A percentile compares a stretch with the other conserved stretches of the same genome.
These are phyloP conservation scores for Chlorella sp. DNA, from an alignment of 139 green algal genomes.

Conservation along the genomic window DNA sequence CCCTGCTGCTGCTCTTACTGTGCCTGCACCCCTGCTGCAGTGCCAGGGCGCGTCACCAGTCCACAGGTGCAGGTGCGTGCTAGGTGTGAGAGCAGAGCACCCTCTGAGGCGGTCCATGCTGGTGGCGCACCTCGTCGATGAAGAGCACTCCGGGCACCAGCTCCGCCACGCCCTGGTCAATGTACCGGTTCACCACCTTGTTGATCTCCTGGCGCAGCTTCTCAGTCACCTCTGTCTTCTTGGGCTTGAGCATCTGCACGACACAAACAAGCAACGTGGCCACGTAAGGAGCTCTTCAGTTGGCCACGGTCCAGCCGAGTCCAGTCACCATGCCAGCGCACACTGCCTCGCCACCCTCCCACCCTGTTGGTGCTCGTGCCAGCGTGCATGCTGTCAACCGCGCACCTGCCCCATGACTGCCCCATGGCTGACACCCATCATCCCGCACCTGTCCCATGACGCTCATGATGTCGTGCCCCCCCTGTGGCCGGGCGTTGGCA, in stretches of 20 bases:
- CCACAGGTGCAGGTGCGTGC: too few relatives aligned
- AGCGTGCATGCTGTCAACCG: too few relatives aligned
- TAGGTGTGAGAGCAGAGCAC: too few relatives aligned
- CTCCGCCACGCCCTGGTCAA: slow-evolving; percentile 57
- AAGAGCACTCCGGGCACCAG: slow-evolving; percentile 98
- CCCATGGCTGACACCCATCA: not conserved
- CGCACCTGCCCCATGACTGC: not conserved
- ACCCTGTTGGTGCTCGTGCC: too few relatives aligned
- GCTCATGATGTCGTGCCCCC: slow-evolving; percentile 87
- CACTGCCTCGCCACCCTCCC: too few relatives aligned
- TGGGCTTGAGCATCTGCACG: slow-evolving; percentile 86
- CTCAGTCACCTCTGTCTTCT: slow-evolving; percentile 99
- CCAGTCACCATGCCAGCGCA: not conserved
- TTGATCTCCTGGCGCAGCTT: slow-evolving; percentile 99
- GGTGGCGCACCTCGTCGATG: slow-evolving; percentile 81
- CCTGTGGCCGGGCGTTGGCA: slow-evolving; percentile 88
- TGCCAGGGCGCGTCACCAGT: too few relatives aligned
- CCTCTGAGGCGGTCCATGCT: not conserved
- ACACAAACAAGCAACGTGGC: too few relatives aligned
- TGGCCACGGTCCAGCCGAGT: too few relatives aligned
- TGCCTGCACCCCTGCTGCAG: too few relatives aligned
- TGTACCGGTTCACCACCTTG: slow-evolving; percentile 77
- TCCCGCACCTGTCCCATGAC: slow-evolving; percentile 81
- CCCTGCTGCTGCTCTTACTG: too few relatives aligned
- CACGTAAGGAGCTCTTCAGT: too few relatives aligned